Conservation (phyloP, 2,329 filamentous ascomycete species). For the Aureobasidium melanogenum region DNA sequence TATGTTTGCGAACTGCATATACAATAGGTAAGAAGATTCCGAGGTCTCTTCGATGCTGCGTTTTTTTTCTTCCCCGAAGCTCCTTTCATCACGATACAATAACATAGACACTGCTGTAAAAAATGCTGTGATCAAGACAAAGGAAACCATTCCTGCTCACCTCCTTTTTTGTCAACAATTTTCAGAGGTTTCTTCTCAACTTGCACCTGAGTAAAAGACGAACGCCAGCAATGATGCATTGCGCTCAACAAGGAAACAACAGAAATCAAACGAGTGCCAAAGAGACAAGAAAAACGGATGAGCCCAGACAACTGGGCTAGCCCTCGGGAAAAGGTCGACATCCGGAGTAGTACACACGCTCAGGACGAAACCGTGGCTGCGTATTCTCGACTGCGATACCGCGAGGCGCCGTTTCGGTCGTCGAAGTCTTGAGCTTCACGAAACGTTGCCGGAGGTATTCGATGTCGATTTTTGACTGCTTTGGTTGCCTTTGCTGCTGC, state of each 20-base stretch:
- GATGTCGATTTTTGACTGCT: neutral
- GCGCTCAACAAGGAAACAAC: neutral
- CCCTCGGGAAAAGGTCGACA: conserved; percentile 8
- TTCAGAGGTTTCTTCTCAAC: neutral
- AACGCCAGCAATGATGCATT: conserved; percentile 4
- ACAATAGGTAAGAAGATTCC: conserved; percentile 4
- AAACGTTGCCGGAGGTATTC: neutral
- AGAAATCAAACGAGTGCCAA: neutral
- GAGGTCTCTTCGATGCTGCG: neutral
- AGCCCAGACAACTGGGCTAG: neutral
- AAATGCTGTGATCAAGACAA: neutral
- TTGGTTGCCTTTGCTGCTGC: neutral
- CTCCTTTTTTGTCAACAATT: neutral
- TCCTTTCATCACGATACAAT: neutral
- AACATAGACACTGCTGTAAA: neutral
- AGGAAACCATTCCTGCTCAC: neutral
- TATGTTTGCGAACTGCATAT: conserved; percentile 9
- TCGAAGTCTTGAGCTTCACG: neutral
- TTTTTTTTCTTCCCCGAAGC: neutral
- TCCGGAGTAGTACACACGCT: conserved; percentile 8
- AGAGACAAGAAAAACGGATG: neutral
- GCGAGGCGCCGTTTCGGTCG: conserved; percentile 2
- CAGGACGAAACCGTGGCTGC: neutral
- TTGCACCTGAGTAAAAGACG: neutral
- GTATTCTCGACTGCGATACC: neutral